Evolutionary conservation across 1,284 basidiomycete species (phyloP).

Genomic region (Fomes fomentarius): DNA sequence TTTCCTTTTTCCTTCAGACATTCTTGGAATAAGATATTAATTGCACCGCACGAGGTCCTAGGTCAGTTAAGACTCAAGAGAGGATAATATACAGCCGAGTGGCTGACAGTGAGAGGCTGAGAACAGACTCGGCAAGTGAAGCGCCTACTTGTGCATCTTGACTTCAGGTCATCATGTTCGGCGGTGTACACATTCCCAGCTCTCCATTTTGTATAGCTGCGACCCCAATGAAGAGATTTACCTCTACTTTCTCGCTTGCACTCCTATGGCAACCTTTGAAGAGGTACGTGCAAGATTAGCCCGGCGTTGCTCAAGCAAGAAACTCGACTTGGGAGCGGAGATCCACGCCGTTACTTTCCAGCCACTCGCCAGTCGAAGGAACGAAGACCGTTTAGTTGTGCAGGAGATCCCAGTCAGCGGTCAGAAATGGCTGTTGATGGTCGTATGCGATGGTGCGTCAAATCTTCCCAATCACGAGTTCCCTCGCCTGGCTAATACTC

Average conservation of each 20-base stretch:
- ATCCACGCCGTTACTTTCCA: constrained; percentile 17
- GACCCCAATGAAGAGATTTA: background rate
- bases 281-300: constrained; percentile 7
- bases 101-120: too few species aligned
- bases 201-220: background rate
- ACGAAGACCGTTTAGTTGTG: constrained; percentile 11
- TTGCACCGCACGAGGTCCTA: too few species aligned
- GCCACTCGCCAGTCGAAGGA: background rate
- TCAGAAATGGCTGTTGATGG: constrained; percentile 8
- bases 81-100: too few species aligned
- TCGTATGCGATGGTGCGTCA: constrained; percentile 12
- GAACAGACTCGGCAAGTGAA: background rate
- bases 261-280: constrained; percentile 6
- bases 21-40: background rate
- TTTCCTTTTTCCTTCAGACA: constrained; percentile 32
- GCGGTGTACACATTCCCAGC: constrained; percentile 5
- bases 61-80: too few species aligned
- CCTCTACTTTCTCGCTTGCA: background rate
- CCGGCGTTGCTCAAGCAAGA: constrained; percentile 1
- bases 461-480: background rate
- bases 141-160: constrained; percentile 8
- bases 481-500: background rate
- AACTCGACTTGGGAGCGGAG: background rate
- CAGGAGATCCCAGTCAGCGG: background rate
- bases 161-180: constrained; percentile 3